Conservation (phyloP, 2,329 filamentous ascomycete species). For the Pyricularia sp. region DNA sequence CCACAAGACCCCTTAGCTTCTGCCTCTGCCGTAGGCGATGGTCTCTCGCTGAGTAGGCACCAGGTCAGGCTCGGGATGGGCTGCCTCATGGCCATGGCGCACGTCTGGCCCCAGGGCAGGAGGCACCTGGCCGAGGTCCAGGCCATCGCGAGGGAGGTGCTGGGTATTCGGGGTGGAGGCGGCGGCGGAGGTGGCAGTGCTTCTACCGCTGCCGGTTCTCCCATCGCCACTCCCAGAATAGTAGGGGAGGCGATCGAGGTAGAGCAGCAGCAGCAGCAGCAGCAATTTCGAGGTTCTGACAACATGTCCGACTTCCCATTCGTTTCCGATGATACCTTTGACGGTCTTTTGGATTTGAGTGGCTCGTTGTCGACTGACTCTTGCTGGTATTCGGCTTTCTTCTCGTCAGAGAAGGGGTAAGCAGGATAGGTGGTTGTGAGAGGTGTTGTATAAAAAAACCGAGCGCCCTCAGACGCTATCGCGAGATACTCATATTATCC, state of each 20-base stretch:
- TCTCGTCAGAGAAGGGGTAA: background rate
- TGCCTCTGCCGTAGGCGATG: conserved; percentile 3
- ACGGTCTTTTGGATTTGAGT: background rate
- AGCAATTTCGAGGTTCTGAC: background rate
- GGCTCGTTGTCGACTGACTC: background rate
- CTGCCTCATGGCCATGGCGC: conserved; percentile 24
- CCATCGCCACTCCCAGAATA: background rate
- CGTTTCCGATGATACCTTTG: background rate
- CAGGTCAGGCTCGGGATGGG: conserved; percentile 32
- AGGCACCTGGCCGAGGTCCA: conserved; percentile 29
- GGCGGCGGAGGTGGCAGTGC: background rate
- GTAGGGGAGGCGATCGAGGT: background rate
- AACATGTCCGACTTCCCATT: background rate
- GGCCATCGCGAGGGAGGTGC: conserved; percentile 24
- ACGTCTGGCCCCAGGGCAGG: conserved; percentile 25
- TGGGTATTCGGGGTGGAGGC: conserved; percentile 7
- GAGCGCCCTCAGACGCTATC: no score
- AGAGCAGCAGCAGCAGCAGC: background rate
- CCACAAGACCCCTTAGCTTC: conserved; percentile 6
- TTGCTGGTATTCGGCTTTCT: background rate
- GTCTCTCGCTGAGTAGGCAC: conserved; percentile 25
- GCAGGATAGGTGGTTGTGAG: background rate
- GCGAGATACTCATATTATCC: no score
- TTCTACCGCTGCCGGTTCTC: background rate
- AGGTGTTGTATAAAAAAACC: no score